Conservation (phyloP, 2,329 filamentous ascomycete genomes). For the Scytalidium sp. region DNA sequence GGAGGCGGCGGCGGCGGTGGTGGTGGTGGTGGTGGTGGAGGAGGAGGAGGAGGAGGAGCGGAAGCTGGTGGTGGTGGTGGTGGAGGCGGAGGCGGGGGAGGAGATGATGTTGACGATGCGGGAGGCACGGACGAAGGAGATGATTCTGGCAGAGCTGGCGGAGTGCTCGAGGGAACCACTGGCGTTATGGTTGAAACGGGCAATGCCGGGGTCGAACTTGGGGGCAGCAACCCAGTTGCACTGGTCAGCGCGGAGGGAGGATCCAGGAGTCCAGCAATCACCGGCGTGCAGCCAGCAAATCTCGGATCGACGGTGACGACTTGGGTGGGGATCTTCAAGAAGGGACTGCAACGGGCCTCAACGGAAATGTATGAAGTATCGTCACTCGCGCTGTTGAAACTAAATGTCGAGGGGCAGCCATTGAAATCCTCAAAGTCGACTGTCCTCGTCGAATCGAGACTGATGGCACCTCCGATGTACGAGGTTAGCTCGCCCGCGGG, state of each 20-base stretch:
- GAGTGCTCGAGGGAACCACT: neutral
- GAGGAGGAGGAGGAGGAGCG: neutral
- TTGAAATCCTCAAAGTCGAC: neutral
- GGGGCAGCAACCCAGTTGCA: neutral
- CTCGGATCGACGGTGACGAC: neutral
- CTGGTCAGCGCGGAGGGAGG: neutral
- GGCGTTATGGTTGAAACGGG: neutral
- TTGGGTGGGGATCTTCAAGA: neutral
- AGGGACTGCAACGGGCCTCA: neutral
- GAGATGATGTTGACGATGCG: neutral
- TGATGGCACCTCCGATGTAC: neutral
- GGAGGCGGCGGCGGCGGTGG: neutral
- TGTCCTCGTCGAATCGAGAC: neutral
- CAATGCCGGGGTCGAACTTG: neutral
- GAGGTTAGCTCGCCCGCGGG: neutral
- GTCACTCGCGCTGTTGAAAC: neutral
- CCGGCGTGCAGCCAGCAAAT: neutral
- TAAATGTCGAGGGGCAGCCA: neutral
- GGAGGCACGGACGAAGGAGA: neutral
- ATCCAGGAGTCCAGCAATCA: neutral
- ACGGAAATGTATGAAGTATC: too few species aligned
- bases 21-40: neutral
- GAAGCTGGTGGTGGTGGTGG: constrained; percentile 4
- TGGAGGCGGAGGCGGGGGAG: constrained; percentile 1
- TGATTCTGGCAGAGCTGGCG: neutral